phyloP scores from a whole-genome alignment of 176 grass and related monocot genomes.

The Carex cristatella region DNA sequence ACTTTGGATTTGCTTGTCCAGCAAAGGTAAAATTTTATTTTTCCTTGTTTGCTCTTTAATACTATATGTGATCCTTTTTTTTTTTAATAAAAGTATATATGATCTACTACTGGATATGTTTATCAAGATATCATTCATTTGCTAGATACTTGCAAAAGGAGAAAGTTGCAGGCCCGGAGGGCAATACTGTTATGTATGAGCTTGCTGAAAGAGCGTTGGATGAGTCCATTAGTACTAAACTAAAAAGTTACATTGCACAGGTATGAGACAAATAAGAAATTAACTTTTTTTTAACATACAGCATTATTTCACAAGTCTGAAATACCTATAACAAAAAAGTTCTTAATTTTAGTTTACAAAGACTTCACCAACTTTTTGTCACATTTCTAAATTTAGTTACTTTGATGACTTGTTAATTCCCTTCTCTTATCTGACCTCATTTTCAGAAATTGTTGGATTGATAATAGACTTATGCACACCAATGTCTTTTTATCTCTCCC shows the following conservation, averaged over 20 bases:
- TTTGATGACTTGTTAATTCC: neutral
- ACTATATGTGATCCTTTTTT: neutral
- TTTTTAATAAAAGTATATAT: neutral
- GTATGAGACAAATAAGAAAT: constrained; percentile 28
- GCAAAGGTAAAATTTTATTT: constrained; percentile 48
- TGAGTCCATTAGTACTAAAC: constrained; percentile 43
- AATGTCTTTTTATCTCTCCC: neutral
- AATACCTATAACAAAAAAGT: neutral
- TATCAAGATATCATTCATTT: constrained; percentile 14
- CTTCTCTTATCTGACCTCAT: neutral
- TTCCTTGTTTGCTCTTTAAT: neutral
- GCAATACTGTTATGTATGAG: constrained; percentile 63
- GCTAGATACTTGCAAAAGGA: constrained; percentile 81
- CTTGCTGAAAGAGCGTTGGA: constrained; percentile 90
- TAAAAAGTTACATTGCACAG: constrained; percentile 74
- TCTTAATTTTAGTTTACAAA: neutral
- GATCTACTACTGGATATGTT: neutral
- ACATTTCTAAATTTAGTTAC: neutral
- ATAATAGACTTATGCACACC: neutral
- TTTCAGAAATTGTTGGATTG: neutral
- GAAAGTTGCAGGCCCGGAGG: constrained; percentile 75
- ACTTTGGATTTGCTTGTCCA: constrained; percentile 69
- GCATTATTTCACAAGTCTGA: neutral
- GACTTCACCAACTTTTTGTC: neutral
- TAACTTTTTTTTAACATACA: neutral